These are phyloP conservation scores for Allodekkera sacchari DNA, from an alignment of 805 yeast species.

Conservation along the genomic window DNA sequence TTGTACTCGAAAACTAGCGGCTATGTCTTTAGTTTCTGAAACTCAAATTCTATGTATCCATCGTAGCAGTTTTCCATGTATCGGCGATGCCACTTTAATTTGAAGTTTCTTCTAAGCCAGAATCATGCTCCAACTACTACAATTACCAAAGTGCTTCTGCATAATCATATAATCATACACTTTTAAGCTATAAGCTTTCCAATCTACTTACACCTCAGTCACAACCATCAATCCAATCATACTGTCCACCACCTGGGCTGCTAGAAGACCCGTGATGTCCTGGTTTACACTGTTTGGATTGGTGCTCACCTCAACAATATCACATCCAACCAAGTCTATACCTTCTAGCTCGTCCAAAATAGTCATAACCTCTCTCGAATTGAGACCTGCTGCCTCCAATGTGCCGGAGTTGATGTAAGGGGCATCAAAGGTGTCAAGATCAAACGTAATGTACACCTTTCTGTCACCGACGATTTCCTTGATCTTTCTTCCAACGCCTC, in stretches of 20 bases:
- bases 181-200: no score
- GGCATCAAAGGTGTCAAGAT: slow-evolving; percentile 65
- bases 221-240: slow-evolving; percentile 38
- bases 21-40: no score
- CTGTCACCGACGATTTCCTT: slow-evolving; percentile 27
- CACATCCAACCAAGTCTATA: slow-evolving; percentile 62
- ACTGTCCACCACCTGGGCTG: slow-evolving; percentile 53
- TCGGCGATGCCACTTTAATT: no score
- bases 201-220: slow-evolving; percentile 9
- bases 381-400: slow-evolving; percentile 68
- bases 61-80: no score
- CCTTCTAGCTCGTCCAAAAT: slow-evolving; percentile 53
- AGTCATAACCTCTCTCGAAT: slow-evolving; percentile 53
- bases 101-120: no score
- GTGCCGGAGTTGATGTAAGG: slow-evolving; percentile 77
- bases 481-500: slow-evolving; percentile 28
- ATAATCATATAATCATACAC: no score
- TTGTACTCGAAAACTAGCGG: no score
- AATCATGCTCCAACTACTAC: no score
- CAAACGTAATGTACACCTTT: slow-evolving; percentile 39
- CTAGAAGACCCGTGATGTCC: slow-evolving; percentile 56
- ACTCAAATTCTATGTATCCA: no score
- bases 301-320: slow-evolving; percentile 59
- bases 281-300: slow-evolving; percentile 58
- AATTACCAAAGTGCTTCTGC: no score